Evolutionary conservation across 108 stramenopile species (phyloP).

Genomic region (Parietichytrium sp.): DNA sequence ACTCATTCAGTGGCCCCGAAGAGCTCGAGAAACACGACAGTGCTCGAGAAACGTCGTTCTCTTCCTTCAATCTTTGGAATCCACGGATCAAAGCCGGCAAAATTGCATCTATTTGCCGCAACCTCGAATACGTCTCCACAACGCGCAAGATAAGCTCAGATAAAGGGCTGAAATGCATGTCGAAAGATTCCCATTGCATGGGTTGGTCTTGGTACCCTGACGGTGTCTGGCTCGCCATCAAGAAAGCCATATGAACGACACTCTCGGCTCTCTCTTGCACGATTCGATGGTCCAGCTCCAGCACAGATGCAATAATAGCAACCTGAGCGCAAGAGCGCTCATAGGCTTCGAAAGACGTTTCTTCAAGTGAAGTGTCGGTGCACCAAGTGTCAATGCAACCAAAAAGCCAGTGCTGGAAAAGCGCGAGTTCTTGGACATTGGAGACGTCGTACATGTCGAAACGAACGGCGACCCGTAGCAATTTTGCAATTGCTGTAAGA

Average conservation of each 20-base stretch:
- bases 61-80: no score
- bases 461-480: not conserved
- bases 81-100: no score
- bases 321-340: not conserved
- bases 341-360: not conserved
- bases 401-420: not conserved
- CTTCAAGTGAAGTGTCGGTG: no score
- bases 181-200: not conserved
- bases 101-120: constrained; percentile 2
- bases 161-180: not conserved
- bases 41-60: no score
- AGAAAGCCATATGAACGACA: constrained; percentile 6
- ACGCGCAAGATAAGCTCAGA: constrained; percentile 12
- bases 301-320: not conserved
- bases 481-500: not conserved
- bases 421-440: not conserved
- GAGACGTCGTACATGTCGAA: not conserved
- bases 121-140: not conserved
- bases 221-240: not conserved
- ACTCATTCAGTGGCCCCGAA: no score
- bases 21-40: no score
- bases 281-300: constrained; percentile 23
- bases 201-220: not conserved
- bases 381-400: not conserved
- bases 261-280: not conserved